Conservation (phyloP, 306 rosid species). For the Medicago ruthenica region DNA sequence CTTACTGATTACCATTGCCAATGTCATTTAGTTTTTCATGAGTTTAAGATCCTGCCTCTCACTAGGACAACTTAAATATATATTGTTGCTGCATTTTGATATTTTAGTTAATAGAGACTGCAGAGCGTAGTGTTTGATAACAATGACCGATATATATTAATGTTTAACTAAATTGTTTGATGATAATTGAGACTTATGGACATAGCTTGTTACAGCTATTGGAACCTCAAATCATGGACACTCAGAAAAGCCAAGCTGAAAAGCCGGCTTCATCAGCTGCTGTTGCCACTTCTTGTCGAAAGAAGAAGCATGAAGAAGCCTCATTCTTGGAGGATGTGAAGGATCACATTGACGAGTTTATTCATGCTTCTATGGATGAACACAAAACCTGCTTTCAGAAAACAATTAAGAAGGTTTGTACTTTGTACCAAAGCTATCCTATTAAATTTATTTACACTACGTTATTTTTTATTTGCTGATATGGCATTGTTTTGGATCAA, state of each 20-base stretch:
- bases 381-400: slow-evolving; percentile 86
- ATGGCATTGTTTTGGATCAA: slow-evolving; percentile 15
- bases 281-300: slow-evolving; percentile 65
- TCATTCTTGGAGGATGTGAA: too few relatives aligned
- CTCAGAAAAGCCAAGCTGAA: slow-evolving; percentile 53
- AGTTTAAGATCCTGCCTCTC: not conserved
- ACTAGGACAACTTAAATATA: not conserved
- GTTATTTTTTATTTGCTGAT: slow-evolving; percentile 25
- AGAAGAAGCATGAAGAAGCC: slow-evolving; percentile 79
- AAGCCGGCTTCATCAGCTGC: slow-evolving; percentile 51
- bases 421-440: slow-evolving; percentile 6
- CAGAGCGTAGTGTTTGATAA: not conserved
- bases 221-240: slow-evolving; percentile 56
- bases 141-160: not conserved
- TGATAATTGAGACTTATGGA: slow-evolving; percentile 16
- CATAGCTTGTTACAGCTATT: slow-evolving; percentile 37
- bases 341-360: too few relatives aligned
- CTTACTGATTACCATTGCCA: not conserved
- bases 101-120: not conserved
- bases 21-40: not conserved
- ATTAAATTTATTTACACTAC: not conserved
- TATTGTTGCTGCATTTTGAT: not conserved
- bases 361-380: slow-evolving; percentile 85
- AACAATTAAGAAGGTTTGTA: slow-evolving; percentile 71
- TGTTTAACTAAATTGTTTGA: slow-evolving; percentile 15